phyloP scores from a whole-genome alignment of 208 protist genomes.

The Naegleria gruberi region DNA sequence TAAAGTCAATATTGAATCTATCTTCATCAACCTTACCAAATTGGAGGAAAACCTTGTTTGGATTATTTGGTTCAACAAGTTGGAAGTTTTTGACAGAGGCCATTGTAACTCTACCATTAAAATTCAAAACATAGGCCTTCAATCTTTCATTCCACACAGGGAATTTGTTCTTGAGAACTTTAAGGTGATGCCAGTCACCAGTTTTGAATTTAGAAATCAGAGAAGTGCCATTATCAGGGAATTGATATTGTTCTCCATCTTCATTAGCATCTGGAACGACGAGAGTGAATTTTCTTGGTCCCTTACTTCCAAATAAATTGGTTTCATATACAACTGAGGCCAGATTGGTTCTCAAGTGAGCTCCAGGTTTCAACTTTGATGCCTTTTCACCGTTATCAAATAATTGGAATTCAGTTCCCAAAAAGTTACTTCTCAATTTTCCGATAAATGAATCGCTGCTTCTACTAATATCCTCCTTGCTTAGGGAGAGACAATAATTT shows the following conservation, averaged over 20 bases:
- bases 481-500: slow-evolving; percentile 54
- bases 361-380: slow-evolving; percentile 11
- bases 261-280: slow-evolving; percentile 42
- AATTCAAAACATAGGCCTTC: slow-evolving; percentile 60
- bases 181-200: slow-evolving; percentile 25
- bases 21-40: slow-evolving; percentile 49
- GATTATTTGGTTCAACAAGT: slow-evolving; percentile 40
- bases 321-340: slow-evolving; percentile 47
- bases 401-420: slow-evolving; percentile 54
- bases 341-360: slow-evolving; percentile 32
- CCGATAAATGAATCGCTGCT: slow-evolving; percentile 41
- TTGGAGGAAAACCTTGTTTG: slow-evolving; percentile 45
- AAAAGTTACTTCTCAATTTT: slow-evolving; percentile 54
- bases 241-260: neutral
- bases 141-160: slow-evolving; percentile 54
- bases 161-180: slow-evolving; percentile 51
- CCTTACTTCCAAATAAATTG: slow-evolving; percentile 54
- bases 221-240: neutral
- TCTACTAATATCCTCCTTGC: slow-evolving; percentile 44
- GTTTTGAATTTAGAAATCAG: neutral
- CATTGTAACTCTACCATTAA: slow-evolving; percentile 57
- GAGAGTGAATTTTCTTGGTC: slow-evolving; percentile 57
- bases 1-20: slow-evolving; percentile 52
- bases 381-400: slow-evolving; percentile 52
- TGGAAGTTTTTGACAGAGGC: slow-evolving; percentile 70